Evolutionary conservation across 2,329 filamentous ascomycete genomes (phyloP), one percentile per base, ranked within the genome.

Genomic region (Venturia carpophila): DNA sequence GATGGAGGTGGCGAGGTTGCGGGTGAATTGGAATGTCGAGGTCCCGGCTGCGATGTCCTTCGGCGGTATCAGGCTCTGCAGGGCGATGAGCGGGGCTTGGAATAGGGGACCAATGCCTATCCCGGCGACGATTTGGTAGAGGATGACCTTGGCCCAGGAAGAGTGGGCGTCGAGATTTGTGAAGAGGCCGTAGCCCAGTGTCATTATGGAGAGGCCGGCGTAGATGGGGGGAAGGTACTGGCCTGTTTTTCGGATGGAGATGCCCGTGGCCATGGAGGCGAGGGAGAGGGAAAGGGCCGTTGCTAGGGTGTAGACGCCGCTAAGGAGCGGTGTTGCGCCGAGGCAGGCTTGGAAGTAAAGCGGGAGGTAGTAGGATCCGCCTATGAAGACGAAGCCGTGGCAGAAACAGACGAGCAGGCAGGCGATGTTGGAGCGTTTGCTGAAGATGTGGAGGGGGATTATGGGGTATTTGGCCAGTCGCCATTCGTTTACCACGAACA

Each of bases 331-430:
- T 0, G 82, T 81, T 1, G 85, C 85, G 62, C 88, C 83, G 55
- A 90, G 80, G 63, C 90, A 86, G 63, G 87, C 83, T 76, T 95
- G 91, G 76, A 92, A 93, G 79, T 95, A 96, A 2, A 96, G 81
- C 0, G 91, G 91, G 5, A 95, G 80, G 77, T 89, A 95, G 79
- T 93, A 95, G 67, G 84, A 85, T 39, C 84, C 85, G 0, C 87
- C 84, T 71, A 93, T 91, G 79, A 93, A 93, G 68, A 89, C 85
- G 69, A 87, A 83, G 56, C 87, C 87, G 73, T 96, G 90, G 67
- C 84, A 82, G 76, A 91, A 91, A 69, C 86, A 87, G 55, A 89
- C 79, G 2, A 77, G 75, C 17, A 92, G 84, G 2, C 85, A 80
- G 10, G 88, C 85, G 39, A 88, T 71, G 73, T 90, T 92, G 39